Evolutionary conservation across 148 eudicot genomes (phyloP).

Genomic region (Pharnaceum exiguum): DNA sequence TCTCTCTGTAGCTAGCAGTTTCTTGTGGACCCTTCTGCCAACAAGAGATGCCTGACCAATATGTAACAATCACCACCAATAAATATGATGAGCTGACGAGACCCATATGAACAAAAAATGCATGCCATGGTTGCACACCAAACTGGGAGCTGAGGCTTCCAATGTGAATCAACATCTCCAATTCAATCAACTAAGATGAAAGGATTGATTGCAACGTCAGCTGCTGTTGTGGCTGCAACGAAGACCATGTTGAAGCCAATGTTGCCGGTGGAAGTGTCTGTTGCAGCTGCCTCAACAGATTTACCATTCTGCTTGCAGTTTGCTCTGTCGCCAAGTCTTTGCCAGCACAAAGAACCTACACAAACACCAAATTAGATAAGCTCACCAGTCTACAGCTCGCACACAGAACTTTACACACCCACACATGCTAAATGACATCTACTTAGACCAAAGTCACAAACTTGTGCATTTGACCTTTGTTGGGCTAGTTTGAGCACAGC

Average conservation of each 20-base stretch:
- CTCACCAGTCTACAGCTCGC: not conserved
- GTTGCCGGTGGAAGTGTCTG: conserved; percentile 82
- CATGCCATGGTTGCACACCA: conserved; percentile 8
- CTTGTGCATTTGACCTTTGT: no score
- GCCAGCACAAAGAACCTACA: conserved; percentile 78
- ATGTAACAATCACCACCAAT: not conserved
- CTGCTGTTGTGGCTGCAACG: conserved; percentile 92
- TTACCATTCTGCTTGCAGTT: conserved; percentile 72
- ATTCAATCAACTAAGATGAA: conserved; percentile 35
- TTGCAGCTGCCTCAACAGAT: conserved; percentile 75
- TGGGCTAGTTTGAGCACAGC: no score
- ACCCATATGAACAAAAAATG: conserved; percentile 12
- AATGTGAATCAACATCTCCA: not conserved
- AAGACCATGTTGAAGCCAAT: conserved; percentile 73
- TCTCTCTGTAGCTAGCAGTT: conserved; percentile 2
- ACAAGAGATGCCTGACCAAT: conserved; percentile 18
- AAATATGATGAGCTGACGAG: conserved; percentile 1
- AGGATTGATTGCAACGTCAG: conserved; percentile 78
- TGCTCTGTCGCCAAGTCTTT: conserved; percentile 89
- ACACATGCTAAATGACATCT: not conserved
- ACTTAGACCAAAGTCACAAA: no score
- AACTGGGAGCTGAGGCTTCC: not conserved
- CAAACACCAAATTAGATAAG: not conserved
- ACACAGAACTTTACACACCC: not conserved
- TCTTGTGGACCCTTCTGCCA: conserved; percentile 14